Conservation (phyloP, 768 basidiomycete species). For the Auricularia heimuer region DNA sequence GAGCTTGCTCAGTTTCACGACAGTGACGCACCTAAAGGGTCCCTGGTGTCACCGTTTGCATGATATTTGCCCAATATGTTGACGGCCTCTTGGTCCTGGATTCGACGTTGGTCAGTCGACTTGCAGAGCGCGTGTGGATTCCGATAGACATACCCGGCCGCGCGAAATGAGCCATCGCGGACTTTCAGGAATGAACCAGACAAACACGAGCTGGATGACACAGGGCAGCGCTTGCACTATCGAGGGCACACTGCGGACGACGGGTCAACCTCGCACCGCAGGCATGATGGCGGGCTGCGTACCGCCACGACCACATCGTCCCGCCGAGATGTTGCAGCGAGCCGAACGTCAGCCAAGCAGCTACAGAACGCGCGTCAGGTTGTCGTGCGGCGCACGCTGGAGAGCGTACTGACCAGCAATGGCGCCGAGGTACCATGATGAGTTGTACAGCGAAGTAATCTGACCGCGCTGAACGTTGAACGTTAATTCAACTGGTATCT, state of each 20-base stretch:
- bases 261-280: conserved; percentile 24
- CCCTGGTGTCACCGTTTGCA: conserved; percentile 49
- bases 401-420: conserved; percentile 41
- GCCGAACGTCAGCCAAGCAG: conserved; percentile 39
- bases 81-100: conserved; percentile 48
- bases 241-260: conserved; percentile 51
- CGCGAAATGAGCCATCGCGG: conserved; percentile 57
- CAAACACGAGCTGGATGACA: conserved; percentile 40
- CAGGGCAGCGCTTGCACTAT: conserved; percentile 53
- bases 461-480: not conserved
- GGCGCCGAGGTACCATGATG: conserved; percentile 67
- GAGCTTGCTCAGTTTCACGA: conserved; percentile 30
- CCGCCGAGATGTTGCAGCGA: conserved; percentile 25
- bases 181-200: conserved; percentile 58
- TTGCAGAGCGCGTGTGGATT: not conserved
- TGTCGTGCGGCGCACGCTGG: not conserved
- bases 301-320: conserved; percentile 22
- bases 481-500: not conserved
- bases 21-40: conserved; percentile 39
- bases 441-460: conserved; percentile 37
- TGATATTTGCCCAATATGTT: conserved; percentile 62
- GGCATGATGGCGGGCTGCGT: conserved; percentile 25
- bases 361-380: conserved; percentile 13
- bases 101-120: not conserved
- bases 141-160: conserved; percentile 34